phyloP scores from a whole-genome alignment of 345 rosid genomes.

The Orychophragmus violaceus region DNA sequence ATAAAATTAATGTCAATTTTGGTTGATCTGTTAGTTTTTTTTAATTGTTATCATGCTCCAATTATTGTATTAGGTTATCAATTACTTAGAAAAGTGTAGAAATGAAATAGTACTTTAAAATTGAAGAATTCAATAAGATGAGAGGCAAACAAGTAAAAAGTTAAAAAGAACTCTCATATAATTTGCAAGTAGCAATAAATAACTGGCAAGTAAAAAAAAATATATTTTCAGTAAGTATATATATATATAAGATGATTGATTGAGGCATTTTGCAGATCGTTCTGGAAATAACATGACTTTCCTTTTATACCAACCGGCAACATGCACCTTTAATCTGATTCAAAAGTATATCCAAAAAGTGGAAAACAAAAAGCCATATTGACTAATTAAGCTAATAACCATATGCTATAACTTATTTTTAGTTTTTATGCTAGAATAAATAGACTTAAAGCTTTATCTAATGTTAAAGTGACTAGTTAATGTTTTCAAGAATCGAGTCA shows the following conservation, averaged over 20 bases:
- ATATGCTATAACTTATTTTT: neutral
- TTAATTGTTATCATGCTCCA: too few relatives aligned
- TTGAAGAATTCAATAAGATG: too few relatives aligned
- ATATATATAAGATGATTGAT: neutral
- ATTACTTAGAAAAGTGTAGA: too few relatives aligned
- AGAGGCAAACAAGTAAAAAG: too few relatives aligned
- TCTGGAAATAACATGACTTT: constrained; percentile 6
- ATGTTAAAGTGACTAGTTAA: neutral
- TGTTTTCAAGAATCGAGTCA: constrained; percentile 6
- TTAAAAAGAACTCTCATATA: too few relatives aligned
- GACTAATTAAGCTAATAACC: neutral
- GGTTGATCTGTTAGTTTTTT: too few relatives aligned
- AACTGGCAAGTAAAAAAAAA: too few relatives aligned
- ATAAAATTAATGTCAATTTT: too few relatives aligned
- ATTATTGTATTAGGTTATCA: too few relatives aligned
- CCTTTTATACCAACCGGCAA: constrained; percentile 23
- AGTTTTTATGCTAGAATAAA: neutral
- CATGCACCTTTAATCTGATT: constrained; percentile 14
- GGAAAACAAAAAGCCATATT: neutral
- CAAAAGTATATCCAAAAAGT: constrained; percentile 20
- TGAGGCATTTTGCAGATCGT: neutral
- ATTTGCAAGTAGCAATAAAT: too few relatives aligned
- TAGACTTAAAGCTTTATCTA: neutral
- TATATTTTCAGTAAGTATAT: too few relatives aligned
- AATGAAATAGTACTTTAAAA: too few relatives aligned